Percentiles rank a stretch among this genome's conserved stretches.
phyloP scores from a whole-genome alignment of 1,139 yeast species.

The Yarrowia galli region DNA sequence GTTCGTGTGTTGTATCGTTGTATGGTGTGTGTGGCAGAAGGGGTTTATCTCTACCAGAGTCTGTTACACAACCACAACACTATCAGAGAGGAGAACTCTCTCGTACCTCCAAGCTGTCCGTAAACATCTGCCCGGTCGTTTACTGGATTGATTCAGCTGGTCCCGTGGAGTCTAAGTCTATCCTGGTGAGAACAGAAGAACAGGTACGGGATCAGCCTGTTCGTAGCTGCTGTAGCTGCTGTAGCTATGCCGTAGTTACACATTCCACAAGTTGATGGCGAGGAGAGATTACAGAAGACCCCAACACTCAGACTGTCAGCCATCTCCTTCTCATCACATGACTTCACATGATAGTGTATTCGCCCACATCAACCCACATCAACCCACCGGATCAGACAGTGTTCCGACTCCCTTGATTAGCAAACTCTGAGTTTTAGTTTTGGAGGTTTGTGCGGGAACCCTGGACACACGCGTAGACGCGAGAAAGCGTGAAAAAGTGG shows the following conservation, averaged over 20 bases:
- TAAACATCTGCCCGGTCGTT: not conserved
- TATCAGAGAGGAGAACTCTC: too few relatives aligned
- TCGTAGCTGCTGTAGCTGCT: too few relatives aligned
- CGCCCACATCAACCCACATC: not conserved
- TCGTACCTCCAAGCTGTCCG: not conserved
- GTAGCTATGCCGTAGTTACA: too few relatives aligned
- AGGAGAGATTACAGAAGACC: too few relatives aligned
- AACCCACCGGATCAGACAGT: not conserved
- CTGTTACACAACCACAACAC: too few relatives aligned
- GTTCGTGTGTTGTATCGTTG: too few relatives aligned
- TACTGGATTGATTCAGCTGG: slow-evolving; percentile 5
- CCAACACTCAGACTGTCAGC: too few relatives aligned
- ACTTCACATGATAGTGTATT: too few relatives aligned
- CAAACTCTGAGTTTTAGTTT: slow-evolving; percentile 31
- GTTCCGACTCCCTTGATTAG: slow-evolving; percentile 23
- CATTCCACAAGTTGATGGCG: not conserved
- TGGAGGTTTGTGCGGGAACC: slow-evolving; percentile 28
- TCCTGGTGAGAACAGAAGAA: not conserved
- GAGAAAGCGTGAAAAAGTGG: not conserved
- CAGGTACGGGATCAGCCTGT: too few relatives aligned
- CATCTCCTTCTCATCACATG: not conserved
- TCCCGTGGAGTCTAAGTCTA: slow-evolving; percentile 9
- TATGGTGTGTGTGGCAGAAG: too few relatives aligned
- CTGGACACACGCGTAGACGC: slow-evolving; percentile 15
- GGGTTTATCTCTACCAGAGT: too few relatives aligned